Percentiles rank a stretch among this genome's conserved stretches.
Evolutionary conservation across 495 filamentous ascomycete genomes (phyloP).

Genomic region (Penicillium daleae): DNA sequence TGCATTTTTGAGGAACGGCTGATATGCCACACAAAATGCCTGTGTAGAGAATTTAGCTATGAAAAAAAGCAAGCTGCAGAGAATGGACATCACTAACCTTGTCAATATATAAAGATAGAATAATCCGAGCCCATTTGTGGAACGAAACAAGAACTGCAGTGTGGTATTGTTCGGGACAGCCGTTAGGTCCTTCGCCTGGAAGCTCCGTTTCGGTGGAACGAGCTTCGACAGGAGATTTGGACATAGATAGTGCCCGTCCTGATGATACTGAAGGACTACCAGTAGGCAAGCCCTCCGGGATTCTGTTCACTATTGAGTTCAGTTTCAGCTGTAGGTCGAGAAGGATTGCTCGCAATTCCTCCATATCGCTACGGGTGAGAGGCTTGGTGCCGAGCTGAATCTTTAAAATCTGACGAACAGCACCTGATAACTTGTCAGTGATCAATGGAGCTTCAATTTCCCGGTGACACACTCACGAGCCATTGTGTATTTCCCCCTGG

Average conservation of each 20-base stretch:
- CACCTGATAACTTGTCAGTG: slow-evolving; percentile 34
- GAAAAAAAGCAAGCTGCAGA: too few relatives aligned
- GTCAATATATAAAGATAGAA: slow-evolving; percentile 50
- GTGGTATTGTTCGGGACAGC: slow-evolving; percentile 52
- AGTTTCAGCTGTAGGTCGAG: slow-evolving; percentile 50
- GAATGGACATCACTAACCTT: slow-evolving; percentile 32
- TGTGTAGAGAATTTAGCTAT: slow-evolving; percentile 17
- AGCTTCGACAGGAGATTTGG: slow-evolving; percentile 36
- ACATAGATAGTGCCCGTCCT: slow-evolving; percentile 33
- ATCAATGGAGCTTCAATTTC: not conserved
- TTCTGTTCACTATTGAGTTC: slow-evolving; percentile 47
- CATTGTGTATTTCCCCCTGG: slow-evolving; percentile 52
- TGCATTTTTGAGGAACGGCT: slow-evolving; percentile 60
- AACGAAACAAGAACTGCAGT: slow-evolving; percentile 48
- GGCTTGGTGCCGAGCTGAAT: slow-evolving; percentile 53
- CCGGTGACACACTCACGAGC: slow-evolving; percentile 39
- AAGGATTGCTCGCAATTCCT: slow-evolving; percentile 48
- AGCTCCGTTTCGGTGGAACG: slow-evolving; percentile 35
- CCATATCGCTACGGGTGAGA: slow-evolving; percentile 49
- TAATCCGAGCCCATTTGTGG: slow-evolving; percentile 52
- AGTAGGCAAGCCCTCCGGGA: slow-evolving; percentile 32
- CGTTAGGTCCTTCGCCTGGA: slow-evolving; percentile 41
- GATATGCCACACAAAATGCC: slow-evolving; percentile 59
- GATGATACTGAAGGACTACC: slow-evolving; percentile 22
- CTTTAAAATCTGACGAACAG: slow-evolving; percentile 48